Evolutionary conservation across 495 filamentous ascomycete species (phyloP), one percentile per base, ranked within the genome.

Genomic region (Xylaria telfairii): DNA sequence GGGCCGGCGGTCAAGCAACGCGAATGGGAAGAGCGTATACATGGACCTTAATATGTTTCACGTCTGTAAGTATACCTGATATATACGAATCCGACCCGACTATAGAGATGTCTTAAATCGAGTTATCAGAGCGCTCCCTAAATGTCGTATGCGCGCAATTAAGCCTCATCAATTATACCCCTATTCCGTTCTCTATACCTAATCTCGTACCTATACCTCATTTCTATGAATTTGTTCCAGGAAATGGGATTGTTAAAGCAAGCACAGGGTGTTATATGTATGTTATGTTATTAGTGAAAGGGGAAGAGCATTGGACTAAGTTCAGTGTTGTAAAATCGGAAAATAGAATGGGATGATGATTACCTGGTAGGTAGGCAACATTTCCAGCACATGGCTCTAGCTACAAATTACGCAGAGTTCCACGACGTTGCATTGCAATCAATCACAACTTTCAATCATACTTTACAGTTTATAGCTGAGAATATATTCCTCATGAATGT

Each of bases 11-110:
- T 59, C 7, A 4, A 32, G 6, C 30, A 37, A 59, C 10, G 37
- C 7, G 15, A 47, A 64, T 41, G 15, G 24, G 39, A 64, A 47
- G 41, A 32, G 21, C 41, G 24, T 32, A 47, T 64, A 46, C 7
- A 28, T 42, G 28, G 59, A 42, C 59, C 59, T 62, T 62, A 62
- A 42, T 62, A 26, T 61, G 59, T 42, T 62, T 42, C 9, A 37
- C 21, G 19, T 19, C 21, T 62, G 59, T 37, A 41, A 15, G n/a
- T 37, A 37, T 37, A 59, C 9, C 3, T n/a, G 19, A 21, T 37
- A 17, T 37, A 57, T 32, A 32, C 56, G 15, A 59, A 59, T 21
- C 13, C 3, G 17, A 37, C 4, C 24, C 17, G 5, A 59, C 7
- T 37, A 7, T 21, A 59, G 56, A 32, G 19, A 37, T 59, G 56